Evolutionary conservation across 257 asterid species (phyloP).

Genomic region (Solanum dulcamara): DNA sequence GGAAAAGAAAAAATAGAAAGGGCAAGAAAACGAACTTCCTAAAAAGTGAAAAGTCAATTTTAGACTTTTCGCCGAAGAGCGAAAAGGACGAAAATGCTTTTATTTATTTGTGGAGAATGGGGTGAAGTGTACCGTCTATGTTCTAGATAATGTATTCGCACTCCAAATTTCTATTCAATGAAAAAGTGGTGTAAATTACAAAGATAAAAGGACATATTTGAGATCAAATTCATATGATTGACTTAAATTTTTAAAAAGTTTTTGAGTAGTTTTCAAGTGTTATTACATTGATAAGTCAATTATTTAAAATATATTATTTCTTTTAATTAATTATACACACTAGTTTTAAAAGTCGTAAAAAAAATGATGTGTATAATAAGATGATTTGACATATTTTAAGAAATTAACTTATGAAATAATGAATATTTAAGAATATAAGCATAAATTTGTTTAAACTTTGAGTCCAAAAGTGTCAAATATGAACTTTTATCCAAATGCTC

Average conservation of each 20-base stretch:
- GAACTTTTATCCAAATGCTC: background rate
- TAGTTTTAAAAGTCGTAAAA: background rate
- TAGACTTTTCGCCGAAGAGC: background rate
- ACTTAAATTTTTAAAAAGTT: too few relatives aligned
- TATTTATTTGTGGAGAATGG: background rate
- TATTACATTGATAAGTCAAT: too few relatives aligned
- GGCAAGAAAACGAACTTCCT: background rate
- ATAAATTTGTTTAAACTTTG: background rate
- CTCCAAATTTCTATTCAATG: background rate
- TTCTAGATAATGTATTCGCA: background rate
- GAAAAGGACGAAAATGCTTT: background rate
- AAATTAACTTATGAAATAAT: background rate
- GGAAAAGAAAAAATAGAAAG: background rate
- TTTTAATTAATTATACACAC: background rate
- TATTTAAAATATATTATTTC: too few relatives aligned
- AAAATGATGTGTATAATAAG: background rate
- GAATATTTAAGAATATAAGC: rapidly evolving
- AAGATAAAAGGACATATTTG: background rate
- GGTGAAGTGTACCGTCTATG: background rate
- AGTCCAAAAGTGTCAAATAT: background rate
- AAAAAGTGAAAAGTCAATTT: background rate
- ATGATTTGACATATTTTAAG: background rate
- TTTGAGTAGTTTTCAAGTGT: too few relatives aligned
- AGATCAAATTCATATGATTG: background rate
- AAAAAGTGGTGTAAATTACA: background rate